Evolutionary conservation across 441 rosid genomes (phyloP).

Genomic region (Erodium trifolium): DNA sequence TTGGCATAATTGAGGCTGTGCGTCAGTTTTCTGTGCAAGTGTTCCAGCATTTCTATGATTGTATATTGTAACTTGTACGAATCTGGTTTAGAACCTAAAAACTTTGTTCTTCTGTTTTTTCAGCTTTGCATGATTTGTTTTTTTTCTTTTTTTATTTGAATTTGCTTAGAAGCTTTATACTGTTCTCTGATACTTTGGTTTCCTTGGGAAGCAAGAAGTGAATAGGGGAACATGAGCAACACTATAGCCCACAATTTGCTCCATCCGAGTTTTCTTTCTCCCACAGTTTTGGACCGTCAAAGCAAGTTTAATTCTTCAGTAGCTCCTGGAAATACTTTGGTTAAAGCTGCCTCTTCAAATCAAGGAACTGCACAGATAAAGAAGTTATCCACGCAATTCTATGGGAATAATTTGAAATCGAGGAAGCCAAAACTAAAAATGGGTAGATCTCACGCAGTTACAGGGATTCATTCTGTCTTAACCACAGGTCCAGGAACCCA

Average conservation of each 20-base stretch:
- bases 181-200: slow-evolving; percentile 26
- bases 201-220: slow-evolving; percentile 36
- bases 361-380: slow-evolving; percentile 27
- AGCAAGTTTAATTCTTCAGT: slow-evolving; percentile 47
- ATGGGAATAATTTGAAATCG: slow-evolving; percentile 37
- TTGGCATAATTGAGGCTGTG: background rate
- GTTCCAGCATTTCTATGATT: too few relatives aligned
- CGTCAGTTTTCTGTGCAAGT: too few relatives aligned
- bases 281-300: slow-evolving; percentile 11
- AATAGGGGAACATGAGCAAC: slow-evolving; percentile 60
- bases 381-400: slow-evolving; percentile 34
- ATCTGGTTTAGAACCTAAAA: slow-evolving; percentile 1
- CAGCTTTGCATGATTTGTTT: background rate
- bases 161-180: slow-evolving; percentile 1
- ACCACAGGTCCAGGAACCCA: slow-evolving; percentile 64
- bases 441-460: slow-evolving; percentile 28
- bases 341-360: slow-evolving; percentile 35
- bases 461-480: slow-evolving; percentile 47
- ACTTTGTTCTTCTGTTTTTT: background rate
- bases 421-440: slow-evolving; percentile 27
- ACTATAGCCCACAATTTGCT: slow-evolving; percentile 46
- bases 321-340: slow-evolving; percentile 38
- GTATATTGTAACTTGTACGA: background rate
- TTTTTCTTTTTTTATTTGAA: slow-evolving; percentile 9
- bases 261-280: slow-evolving; percentile 49